Base-by-base conservation (phyloP, 2,329 filamentous ascomycete species). In the Pseudopyricularia cyperi region DNA sequence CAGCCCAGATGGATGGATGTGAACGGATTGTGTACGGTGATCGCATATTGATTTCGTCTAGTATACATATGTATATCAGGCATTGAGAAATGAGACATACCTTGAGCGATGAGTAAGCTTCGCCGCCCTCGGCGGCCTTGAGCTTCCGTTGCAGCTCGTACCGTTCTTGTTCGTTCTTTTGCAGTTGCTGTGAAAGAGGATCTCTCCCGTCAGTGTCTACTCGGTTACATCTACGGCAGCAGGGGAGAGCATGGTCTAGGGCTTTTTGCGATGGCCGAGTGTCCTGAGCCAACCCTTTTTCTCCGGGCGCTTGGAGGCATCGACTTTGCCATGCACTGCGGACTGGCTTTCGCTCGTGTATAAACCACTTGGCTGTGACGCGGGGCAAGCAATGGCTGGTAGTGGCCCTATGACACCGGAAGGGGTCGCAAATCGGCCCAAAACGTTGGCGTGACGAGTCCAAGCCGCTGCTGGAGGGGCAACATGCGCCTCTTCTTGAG, bases 151-250 rank as follows among this genome's bases (percentile, higher is more conserved):
- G 75, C 35, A 80, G 63, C 52, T 80, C 76, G 56, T 74, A 71
- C 51, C 72, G 76, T 46, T 79, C 77, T 56, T 74, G 70, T 56
- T 81, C 77, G 14, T 73, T 69, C 59, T 77, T 72, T 56, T 81
- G 77, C 58, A 77, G 70, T 76, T 80, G 77, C 76, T 80, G 58
- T 42, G 46, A 42, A 19, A 42, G 6, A 2, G 17, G 11, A 1
- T 42, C 22, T 24, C 17, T 12, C 17, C 14, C 17, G 37, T 42
- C 37, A 42, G 37, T 42, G 8, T 19, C 37, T 42, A 42, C 37
- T 42, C 37, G 14, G 8, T 19, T 19, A 22, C 37, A 22, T 5
- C 37, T 42, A 42, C 37, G n/a, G n/a, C n/a, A n/a, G n/a, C n/a
- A n/a, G n/a, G n/a, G n/a, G n/a, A n/a, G n/a, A 42, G 8, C 7